Evolutionary conservation across 768 basidiomycete genomes (phyloP).

Genomic region (Basidioascus undulatus): DNA sequence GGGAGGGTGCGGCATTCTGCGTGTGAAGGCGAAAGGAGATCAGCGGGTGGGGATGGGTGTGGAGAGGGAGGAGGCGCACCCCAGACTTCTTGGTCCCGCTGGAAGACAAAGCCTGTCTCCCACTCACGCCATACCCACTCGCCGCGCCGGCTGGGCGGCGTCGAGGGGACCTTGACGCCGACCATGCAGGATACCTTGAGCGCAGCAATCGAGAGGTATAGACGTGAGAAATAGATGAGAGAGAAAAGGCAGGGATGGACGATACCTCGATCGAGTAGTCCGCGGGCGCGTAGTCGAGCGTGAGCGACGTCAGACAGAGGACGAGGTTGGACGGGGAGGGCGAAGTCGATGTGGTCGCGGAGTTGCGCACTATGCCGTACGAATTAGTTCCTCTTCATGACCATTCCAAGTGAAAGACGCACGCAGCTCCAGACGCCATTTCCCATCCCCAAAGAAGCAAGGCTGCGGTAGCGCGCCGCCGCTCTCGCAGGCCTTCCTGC

Average conservation of each 20-base stretch:
- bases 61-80: slow-evolving; percentile 23
- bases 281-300: slow-evolving; percentile 34
- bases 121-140: slow-evolving; percentile 54
- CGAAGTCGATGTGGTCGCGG: no score
- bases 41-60: neutral
- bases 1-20: slow-evolving; percentile 37
- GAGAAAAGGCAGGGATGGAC: no score
- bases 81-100: slow-evolving; percentile 48
- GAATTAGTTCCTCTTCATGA: no score
- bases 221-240: no score
- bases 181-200: slow-evolving; percentile 42
- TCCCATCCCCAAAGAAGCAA: no score
- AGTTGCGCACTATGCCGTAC: no score
- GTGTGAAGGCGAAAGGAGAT: neutral
- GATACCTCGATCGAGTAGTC: no score
- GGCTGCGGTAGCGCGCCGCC: no score
- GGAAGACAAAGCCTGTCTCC: slow-evolving; percentile 46
- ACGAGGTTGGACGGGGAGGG: slow-evolving; percentile 28
- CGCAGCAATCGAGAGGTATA: no score
- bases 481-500: no score
- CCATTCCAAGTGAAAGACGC: no score
- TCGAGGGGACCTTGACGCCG: slow-evolving; percentile 41
- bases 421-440: no score
- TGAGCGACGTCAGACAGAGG: slow-evolving; percentile 40
- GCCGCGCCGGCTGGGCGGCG: slow-evolving; percentile 34